Evolutionary conservation across 441 rosid species (phyloP).

Genomic region (Dalechampia spathulata): DNA sequence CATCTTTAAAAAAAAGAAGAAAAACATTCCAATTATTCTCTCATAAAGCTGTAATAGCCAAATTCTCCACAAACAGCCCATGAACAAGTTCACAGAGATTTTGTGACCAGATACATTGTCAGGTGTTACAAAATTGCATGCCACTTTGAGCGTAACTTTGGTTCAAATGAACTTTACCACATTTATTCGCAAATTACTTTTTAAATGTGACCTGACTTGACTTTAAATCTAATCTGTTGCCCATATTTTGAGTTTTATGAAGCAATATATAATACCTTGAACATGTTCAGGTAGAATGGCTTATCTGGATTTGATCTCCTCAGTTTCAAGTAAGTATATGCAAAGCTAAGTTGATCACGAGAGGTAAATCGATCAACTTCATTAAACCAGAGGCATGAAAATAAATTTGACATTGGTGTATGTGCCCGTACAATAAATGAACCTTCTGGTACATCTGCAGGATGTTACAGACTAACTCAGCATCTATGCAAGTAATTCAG

Average conservation of each 20-base stretch:
- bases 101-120: neutral
- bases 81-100: neutral
- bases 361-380: slow-evolving; percentile 91
- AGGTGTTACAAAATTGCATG: neutral
- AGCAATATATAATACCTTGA: slow-evolving; percentile 46
- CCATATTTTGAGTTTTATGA: neutral
- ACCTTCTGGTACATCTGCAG: slow-evolving; percentile 93
- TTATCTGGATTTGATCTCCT: slow-evolving; percentile 63
- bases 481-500: slow-evolving; percentile 3
- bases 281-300: slow-evolving; percentile 73
- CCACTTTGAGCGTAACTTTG: neutral
- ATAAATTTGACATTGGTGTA: slow-evolving; percentile 91
- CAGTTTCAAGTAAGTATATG: slow-evolving; percentile 78
- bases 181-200: neutral
- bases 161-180: neutral
- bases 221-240: neutral
- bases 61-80: neutral
- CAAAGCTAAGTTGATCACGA: slow-evolving; percentile 91
- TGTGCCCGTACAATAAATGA: slow-evolving; percentile 83
- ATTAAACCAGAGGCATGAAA: slow-evolving; percentile 91
- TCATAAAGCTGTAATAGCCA: neutral
- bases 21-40: neutral
- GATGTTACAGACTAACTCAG: slow-evolving; percentile 20
- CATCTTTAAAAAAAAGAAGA: neutral
- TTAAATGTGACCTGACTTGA: slow-evolving; percentile 1